Conservation (phyloP, 257 asterid genomes). For the Henckelia pumila region DNA sequence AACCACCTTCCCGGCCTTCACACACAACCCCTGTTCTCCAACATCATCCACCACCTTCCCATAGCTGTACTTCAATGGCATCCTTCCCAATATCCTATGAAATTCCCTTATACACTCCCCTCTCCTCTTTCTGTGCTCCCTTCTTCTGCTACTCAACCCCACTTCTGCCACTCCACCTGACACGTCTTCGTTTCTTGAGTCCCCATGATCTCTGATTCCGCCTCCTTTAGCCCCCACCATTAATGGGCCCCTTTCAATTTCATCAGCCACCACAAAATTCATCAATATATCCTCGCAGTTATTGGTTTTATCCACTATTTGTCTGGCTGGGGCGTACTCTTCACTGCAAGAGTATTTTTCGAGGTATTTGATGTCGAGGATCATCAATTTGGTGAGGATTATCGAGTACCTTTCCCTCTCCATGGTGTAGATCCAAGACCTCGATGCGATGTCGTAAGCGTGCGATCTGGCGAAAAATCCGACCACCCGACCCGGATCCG, state of each 20-base stretch:
- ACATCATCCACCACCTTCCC: conserved; percentile 68
- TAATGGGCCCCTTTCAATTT: conserved; percentile 53
- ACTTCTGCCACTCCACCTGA: conserved; percentile 50
- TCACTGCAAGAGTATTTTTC: conserved; percentile 57
- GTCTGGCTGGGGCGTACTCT: conserved; percentile 30
- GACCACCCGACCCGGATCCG: conserved; percentile 56
- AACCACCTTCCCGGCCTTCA: conserved; percentile 59
- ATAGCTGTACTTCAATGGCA: conserved; percentile 79
- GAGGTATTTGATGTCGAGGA: conserved; percentile 45
- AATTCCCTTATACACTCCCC: conserved; percentile 76
- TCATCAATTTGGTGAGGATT: conserved; percentile 74
- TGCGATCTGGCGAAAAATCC: conserved; percentile 93
- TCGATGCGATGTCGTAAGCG: conserved; percentile 55
- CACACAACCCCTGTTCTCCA: conserved; percentile 84
- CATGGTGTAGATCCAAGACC: conserved; percentile 77
- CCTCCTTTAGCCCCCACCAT: conserved; percentile 54
- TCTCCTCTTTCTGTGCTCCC: conserved; percentile 81
- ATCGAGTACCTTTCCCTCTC: conserved; percentile 68
- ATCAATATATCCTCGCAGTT: conserved; percentile 90
- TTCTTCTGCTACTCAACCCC: conserved; percentile 74
- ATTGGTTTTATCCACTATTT: conserved; percentile 50
- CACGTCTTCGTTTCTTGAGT: conserved; percentile 69
- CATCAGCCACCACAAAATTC: conserved; percentile 76
- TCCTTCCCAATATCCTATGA: conserved; percentile 58
- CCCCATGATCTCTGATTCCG: conserved; percentile 84